Conservation (phyloP, 78 protist genomes). For the Pigoraptor vietnamica region DNA sequence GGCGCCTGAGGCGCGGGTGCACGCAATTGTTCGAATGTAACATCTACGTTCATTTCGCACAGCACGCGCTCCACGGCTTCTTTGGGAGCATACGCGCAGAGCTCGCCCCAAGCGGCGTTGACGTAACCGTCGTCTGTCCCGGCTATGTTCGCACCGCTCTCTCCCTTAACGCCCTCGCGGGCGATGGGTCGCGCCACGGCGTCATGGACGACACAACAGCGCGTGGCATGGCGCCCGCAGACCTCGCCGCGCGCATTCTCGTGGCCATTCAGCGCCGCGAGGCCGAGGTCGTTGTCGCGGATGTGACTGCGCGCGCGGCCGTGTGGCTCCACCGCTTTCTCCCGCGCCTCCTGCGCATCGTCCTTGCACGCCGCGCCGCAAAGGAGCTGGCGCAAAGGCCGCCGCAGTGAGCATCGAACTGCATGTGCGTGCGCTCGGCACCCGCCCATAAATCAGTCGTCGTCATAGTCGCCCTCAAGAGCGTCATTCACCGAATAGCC, state of each 20-base stretch:
- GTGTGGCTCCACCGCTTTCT: not conserved
- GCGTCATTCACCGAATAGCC: not conserved
- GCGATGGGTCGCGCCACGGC: not conserved
- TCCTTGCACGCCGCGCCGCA: not conserved
- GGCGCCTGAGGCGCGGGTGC: no score
- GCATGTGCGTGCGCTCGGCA: not conserved
- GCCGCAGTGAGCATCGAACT: not conserved
- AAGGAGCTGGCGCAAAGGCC: not conserved
- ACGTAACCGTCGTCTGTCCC: constrained; percentile 12
- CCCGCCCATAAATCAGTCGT: no score
- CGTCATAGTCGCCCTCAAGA: not conserved
- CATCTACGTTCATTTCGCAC: no score
- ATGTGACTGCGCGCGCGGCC: not conserved
- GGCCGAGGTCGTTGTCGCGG: not conserved
- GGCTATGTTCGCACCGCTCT: constrained; percentile 6
- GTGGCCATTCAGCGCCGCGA: not conserved
- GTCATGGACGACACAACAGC: not conserved
- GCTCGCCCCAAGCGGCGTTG: not conserved
- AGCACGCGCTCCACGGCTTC: constrained; percentile 37
- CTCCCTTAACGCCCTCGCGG: not conserved
- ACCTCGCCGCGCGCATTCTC: not conserved
- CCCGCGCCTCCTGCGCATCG: not conserved
- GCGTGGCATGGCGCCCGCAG: not conserved
- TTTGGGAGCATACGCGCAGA: constrained; percentile 20
- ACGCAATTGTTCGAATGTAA: no score